Conservation (phyloP, 257 asterid species). For the Solanum peruvianum region DNA sequence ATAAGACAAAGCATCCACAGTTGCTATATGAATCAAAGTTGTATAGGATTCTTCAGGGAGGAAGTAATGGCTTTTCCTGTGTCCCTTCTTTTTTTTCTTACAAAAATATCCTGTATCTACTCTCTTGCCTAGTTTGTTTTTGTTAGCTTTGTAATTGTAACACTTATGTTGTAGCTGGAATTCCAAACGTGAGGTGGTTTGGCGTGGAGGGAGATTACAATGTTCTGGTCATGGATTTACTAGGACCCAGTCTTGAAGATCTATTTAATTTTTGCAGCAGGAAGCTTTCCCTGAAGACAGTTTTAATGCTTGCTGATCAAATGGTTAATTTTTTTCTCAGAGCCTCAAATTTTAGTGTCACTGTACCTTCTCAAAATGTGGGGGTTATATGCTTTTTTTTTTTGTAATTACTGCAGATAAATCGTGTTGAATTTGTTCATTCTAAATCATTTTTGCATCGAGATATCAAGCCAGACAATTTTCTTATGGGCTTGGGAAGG, state of each 20-base stretch:
- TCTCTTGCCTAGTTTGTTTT: neutral
- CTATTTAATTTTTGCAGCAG: constrained; percentile 92
- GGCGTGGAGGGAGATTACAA: constrained; percentile 95
- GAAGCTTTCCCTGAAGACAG: constrained; percentile 91
- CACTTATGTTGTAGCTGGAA: constrained; percentile 62
- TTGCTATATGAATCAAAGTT: constrained; percentile 87
- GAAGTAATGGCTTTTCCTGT: constrained; percentile 51
- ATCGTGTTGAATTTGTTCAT: constrained; percentile 90
- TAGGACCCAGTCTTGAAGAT: constrained; percentile 99
- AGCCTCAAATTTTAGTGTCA: neutral
- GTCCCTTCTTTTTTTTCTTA: neutral
- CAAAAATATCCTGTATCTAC: neutral
- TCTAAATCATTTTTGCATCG: constrained; percentile 92
- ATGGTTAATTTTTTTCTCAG: constrained; percentile 43
- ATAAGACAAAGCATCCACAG: constrained; percentile 96
- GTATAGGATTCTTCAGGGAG: constrained; percentile 91
- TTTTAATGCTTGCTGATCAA: constrained; percentile 98
- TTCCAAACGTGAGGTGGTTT: constrained; percentile 90
- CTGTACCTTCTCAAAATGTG: neutral
- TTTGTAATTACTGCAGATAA: constrained; percentile 50
- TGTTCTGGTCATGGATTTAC: constrained; percentile 98
- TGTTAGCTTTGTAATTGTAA: constrained; percentile 9
- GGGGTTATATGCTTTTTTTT: neutral
- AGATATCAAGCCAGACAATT: constrained; percentile 98
- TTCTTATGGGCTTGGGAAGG: constrained; percentile 97